phyloP scores from a whole-genome alignment of 2,329 filamentous ascomycete species.

The Penicillium sclerotiorum region DNA sequence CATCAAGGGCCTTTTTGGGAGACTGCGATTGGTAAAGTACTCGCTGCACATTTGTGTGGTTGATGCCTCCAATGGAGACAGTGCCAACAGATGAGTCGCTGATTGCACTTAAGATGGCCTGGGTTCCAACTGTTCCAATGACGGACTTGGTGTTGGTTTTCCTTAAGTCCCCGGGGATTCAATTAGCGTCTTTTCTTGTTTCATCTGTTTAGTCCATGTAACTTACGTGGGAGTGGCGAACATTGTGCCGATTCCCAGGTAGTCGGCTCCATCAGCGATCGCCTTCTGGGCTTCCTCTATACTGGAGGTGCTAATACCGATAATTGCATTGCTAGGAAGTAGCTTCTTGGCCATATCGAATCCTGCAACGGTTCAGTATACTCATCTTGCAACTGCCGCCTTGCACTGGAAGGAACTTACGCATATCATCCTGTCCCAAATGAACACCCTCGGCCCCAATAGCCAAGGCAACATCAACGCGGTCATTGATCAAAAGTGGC shows the following conservation, averaged over 20 bases:
- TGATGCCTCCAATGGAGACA: constrained; percentile 90
- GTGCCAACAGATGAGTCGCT: constrained; percentile 48
- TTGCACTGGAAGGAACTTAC: constrained; percentile 56
- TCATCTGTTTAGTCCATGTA: background rate
- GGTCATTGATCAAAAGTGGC: constrained; percentile 89
- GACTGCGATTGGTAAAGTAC: constrained; percentile 71
- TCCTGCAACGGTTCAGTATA: no score
- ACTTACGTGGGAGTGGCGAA: constrained; percentile 79
- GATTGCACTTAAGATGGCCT: constrained; percentile 66
- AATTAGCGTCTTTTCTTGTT: constrained; percentile 7
- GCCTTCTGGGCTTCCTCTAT: constrained; percentile 72
- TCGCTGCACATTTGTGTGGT: constrained; percentile 71
- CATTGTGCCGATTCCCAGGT: constrained; percentile 87
- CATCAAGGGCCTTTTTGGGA: constrained; percentile 66
- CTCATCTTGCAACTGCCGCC: no score
- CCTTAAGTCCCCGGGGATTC: constrained; percentile 44
- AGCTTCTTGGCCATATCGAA: constrained; percentile 68
- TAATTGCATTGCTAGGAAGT: constrained; percentile 75
- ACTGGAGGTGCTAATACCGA: constrained; percentile 83
- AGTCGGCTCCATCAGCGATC: constrained; percentile 77
- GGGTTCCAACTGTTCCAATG: constrained; percentile 72
- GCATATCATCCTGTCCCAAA: constrained; percentile 91
- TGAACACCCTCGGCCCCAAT: constrained; percentile 90
- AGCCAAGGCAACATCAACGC: constrained; percentile 84
- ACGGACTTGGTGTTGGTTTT: constrained; percentile 86